phyloP scores from a whole-genome alignment of 805 yeast genomes.

The Candida methanosorbosa region DNA sequence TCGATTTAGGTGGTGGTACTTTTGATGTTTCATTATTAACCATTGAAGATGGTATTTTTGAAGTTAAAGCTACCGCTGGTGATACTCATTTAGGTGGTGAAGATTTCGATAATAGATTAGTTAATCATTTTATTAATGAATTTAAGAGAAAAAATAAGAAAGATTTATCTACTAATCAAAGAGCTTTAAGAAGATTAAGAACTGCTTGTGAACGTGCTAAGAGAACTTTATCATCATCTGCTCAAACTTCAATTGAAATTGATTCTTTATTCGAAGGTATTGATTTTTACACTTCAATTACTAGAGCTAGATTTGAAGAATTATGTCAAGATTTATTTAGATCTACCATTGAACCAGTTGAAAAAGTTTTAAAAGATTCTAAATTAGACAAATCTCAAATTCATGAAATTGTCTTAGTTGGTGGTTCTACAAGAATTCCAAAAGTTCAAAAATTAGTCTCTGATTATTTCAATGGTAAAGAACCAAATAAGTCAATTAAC shows the following conservation, averaged over 20 bases:
- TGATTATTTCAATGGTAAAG: conserved; percentile 95
- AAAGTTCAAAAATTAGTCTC: conserved; percentile 91
- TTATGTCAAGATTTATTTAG: conserved; percentile 91
- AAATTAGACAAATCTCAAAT: conserved; percentile 85
- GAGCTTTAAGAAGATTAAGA: conserved; percentile 97
- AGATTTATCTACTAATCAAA: conserved; percentile 86
- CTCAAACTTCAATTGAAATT: conserved; percentile 92
- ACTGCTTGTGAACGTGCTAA: conserved; percentile 98
- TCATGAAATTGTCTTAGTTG: conserved; percentile 89
- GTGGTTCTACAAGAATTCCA: conserved; percentile 99
- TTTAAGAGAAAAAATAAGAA: conserved; percentile 97
- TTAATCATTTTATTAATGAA: conserved; percentile 87
- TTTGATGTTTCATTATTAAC: conserved; percentile 90
- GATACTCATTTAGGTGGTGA: conserved; percentile 97
- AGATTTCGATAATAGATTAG: conserved; percentile 96
- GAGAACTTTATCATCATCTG: conserved; percentile 94
- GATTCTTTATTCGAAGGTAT: conserved; percentile 94
- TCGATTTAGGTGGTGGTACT: conserved; percentile 98
- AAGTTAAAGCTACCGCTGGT: conserved; percentile 91
- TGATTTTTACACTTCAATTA: conserved; percentile 92
- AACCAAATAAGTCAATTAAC: conserved; percentile 92
- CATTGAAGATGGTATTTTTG: conserved; percentile 94
- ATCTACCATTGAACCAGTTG: conserved; percentile 91
- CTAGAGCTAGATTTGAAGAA: conserved; percentile 98
- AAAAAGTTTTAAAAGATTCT: conserved; percentile 86